A percentile compares a stretch with the other conserved stretches of the same genome.
phyloP scores from a whole-genome alignment of 441 rosid species.

The Flueggea neowawraea region DNA sequence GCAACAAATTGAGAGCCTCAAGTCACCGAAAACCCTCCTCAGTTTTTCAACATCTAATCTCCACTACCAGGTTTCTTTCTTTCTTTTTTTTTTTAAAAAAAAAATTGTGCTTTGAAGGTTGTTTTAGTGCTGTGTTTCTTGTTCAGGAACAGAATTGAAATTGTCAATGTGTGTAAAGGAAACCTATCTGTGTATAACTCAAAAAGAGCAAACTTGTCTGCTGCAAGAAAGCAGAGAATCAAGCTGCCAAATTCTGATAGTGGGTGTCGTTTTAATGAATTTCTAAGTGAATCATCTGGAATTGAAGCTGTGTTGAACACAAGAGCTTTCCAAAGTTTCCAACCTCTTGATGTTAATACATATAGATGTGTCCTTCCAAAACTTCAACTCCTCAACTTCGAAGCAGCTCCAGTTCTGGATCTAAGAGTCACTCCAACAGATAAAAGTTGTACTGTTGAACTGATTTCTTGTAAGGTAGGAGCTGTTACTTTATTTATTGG shows the following conservation, averaged over 20 bases:
- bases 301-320: slow-evolving; percentile 66
- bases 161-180: slow-evolving; percentile 10
- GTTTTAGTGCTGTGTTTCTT: not conserved
- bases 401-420: slow-evolving; percentile 69
- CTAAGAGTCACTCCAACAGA: slow-evolving; percentile 61
- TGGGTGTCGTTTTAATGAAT: slow-evolving; percentile 46
- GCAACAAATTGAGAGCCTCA: too few relatives aligned
- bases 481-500: too few relatives aligned
- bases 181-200: slow-evolving; percentile 17
- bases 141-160: slow-evolving; percentile 37
- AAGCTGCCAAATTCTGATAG: slow-evolving; percentile 35
- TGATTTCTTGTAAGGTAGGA: slow-evolving; percentile 81
- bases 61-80: slow-evolving; percentile 18
- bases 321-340: slow-evolving; percentile 48
- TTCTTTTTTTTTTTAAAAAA: not conserved
- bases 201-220: slow-evolving; percentile 67
- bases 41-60: slow-evolving; percentile 7
- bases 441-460: slow-evolving; percentile 61
- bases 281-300: slow-evolving; percentile 69
- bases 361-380: slow-evolving; percentile 78
- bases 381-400: slow-evolving; percentile 60
- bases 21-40: not conserved
- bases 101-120: too few relatives aligned
- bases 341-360: slow-evolving; percentile 41
- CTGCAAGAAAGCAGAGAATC: slow-evolving; percentile 55